Evolutionary conservation across 352 stramenopile genomes (phyloP).

Genomic region (Phytopythium ostracodes): DNA sequence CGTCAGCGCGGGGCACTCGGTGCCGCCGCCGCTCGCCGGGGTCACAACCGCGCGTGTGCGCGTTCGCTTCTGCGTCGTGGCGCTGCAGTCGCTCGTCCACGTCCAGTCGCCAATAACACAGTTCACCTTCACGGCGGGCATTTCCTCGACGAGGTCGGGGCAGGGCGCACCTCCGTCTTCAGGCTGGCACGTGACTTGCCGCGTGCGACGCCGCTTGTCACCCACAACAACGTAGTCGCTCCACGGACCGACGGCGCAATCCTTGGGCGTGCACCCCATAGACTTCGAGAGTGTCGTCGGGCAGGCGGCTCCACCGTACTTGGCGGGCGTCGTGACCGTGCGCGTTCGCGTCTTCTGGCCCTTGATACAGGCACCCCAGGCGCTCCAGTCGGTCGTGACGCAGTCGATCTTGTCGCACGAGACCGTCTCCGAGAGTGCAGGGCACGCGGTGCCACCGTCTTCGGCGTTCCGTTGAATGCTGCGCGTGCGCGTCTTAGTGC

Average conservation of each 20-base stretch:
- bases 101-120: constrained; percentile 30
- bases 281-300: constrained; percentile 17
- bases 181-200: constrained; percentile 25
- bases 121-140: constrained; percentile 31
- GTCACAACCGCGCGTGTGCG: constrained; percentile 31
- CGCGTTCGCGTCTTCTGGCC: constrained; percentile 32
- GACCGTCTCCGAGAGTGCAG: constrained; percentile 18
- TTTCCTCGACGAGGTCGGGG: constrained; percentile 34
- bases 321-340: constrained; percentile 22
- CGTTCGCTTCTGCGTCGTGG: constrained; percentile 21
- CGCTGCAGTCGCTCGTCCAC: constrained; percentile 21
- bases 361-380: constrained; percentile 25
- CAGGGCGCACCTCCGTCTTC: constrained; percentile 39
- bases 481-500: constrained; percentile 38
- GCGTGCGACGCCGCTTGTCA: constrained; percentile 31
- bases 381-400: constrained; percentile 26
- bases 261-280: constrained; percentile 24
- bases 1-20: constrained; percentile 31
- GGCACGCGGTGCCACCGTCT: constrained; percentile 31
- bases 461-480: constrained; percentile 26
- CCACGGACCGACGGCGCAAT: constrained; percentile 40
- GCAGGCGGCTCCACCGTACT: constrained; percentile 34
- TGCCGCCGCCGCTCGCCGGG: constrained; percentile 24
- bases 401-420: constrained; percentile 43
- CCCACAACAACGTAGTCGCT: constrained; percentile 31